Evolutionary conservation across 2,329 filamentous ascomycete species (phyloP), one percentile per base, ranked within the genome.

Genomic region (Phialophora tarda): DNA sequence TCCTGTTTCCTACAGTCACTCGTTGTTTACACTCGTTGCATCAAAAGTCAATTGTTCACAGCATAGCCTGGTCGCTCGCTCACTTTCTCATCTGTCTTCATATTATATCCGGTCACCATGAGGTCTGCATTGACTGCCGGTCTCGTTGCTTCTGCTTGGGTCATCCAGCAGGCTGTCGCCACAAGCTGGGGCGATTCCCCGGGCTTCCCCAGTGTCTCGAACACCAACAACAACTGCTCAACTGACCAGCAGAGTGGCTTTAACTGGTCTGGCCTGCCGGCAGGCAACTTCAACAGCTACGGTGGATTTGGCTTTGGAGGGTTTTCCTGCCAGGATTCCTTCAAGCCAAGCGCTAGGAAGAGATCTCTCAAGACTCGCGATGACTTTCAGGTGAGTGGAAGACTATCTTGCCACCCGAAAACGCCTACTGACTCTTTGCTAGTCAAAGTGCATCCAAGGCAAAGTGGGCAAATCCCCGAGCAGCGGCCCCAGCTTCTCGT

Each of bases 211-310:
- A 89, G 84, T 77, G 92, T 92, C 12, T 80, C 81, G 66, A 92
- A 91, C 84, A 87, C 85, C 75, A 82, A 92, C 82, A 95, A 95
- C 82, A 80, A 89, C 74, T 97, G 94, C 80, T 87, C 85, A 65
- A 77, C 84, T n/a, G 78, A 88, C 71, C 91, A 96, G 81, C 79
- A 84, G 69, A 71, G 74, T 24, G 93, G 92, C 58, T 95, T 91
- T 78, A 81, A 89, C 82, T 97, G 90, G 86, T 78, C 79, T 28
- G 85, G 86, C 70, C 84, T 96, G 26, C 73, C 77, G 69, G 71
- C 80, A 41, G 92, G 91, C 53, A 73, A 76, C 17, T 88, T 96
- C 79, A 79, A 77, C 70, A 80, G 77, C 72, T 96, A 92, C 78
- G 86, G 86, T 60, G 90, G 88, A 75, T 92, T 94, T 78, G 80